These are phyloP conservation scores for Podosphaera leucotricha DNA, from an alignment of 2,329 filamentous ascomycete species.

Conservation along the genomic window DNA sequence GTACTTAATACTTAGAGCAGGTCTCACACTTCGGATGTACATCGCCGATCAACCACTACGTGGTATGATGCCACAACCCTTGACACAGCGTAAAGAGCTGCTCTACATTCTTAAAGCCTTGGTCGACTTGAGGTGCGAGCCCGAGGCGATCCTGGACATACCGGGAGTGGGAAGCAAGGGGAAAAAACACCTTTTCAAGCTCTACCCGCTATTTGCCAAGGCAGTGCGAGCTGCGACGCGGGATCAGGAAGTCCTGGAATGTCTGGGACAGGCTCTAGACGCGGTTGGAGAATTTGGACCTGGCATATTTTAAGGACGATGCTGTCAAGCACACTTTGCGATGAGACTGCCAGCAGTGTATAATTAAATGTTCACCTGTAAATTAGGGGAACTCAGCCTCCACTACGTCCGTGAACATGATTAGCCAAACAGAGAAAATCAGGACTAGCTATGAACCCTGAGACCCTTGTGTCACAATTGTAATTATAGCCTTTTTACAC, in stretches of 20 bases:
- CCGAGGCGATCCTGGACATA: slow-evolving; percentile 37
- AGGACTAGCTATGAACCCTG: too few relatives aligned
- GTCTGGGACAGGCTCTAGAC: slow-evolving; percentile 35
- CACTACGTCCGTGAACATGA: too few relatives aligned
- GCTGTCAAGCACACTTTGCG: too few relatives aligned
- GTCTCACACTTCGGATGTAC: slow-evolving; percentile 60
- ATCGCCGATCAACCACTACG: slow-evolving; percentile 78
- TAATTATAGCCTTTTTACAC: too few relatives aligned
- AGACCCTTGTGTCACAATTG: too few relatives aligned
- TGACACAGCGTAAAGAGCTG: slow-evolving; percentile 58
- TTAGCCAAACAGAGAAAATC: too few relatives aligned
- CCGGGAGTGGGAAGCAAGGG: slow-evolving; percentile 29
- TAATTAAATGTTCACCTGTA: too few relatives aligned
- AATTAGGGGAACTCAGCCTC: too few relatives aligned
- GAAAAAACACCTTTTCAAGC: slow-evolving; percentile 52
- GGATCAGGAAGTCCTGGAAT: slow-evolving; percentile 33
- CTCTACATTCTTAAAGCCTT: slow-evolving; percentile 45
- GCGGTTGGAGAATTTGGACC: slow-evolving; percentile 25
- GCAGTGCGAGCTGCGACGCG: slow-evolving; percentile 36
- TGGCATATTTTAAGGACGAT: background rate
- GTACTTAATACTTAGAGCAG: slow-evolving; percentile 61
- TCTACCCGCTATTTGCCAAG: slow-evolving; percentile 56
- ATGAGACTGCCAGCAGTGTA: too few relatives aligned
- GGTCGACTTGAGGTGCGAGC: slow-evolving; percentile 43
- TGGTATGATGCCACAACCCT: slow-evolving; percentile 70